These are phyloP conservation scores for Rhizophagus clarus DNA, from an alignment of 192 early-diverging fungal species.

Conservation along the genomic window DNA sequence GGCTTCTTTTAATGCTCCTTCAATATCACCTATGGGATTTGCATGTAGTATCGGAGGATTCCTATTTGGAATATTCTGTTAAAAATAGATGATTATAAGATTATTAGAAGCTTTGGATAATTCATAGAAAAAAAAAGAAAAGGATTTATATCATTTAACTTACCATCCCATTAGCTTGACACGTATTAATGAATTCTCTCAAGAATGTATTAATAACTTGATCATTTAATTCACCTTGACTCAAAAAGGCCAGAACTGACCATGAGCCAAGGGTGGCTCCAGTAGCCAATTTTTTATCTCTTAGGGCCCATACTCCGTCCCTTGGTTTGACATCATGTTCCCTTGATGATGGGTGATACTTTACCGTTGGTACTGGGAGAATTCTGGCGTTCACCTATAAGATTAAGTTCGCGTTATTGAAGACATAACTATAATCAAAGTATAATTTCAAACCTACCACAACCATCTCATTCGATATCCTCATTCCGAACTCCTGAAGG, in stretches of 20 bases:
- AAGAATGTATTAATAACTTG: too few relatives aligned
- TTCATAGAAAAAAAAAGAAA: too few relatives aligned
- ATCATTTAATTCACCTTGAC: too few relatives aligned
- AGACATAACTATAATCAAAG: conserved; percentile 14
- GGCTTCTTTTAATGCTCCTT: too few relatives aligned
- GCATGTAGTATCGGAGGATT: too few relatives aligned
- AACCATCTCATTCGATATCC: conserved; percentile 65
- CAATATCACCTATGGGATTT: too few relatives aligned
- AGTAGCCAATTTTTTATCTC: conserved; percentile 74
- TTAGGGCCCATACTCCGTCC: conserved; percentile 86
- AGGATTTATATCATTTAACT: too few relatives aligned
- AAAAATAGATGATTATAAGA: too few relatives aligned
- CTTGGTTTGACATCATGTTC: conserved; percentile 52
- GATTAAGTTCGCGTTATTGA: background rate
- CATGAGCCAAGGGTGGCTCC: conserved; percentile 77
- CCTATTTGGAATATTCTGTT: too few relatives aligned
- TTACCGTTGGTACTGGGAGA: conserved; percentile 77
- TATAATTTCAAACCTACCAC: conserved; percentile 42
- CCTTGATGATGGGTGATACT: conserved; percentile 54
- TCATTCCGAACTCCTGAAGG: conserved; percentile 74
- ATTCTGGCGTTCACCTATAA: conserved; percentile 55
- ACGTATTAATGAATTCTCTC: too few relatives aligned
- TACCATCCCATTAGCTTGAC: too few relatives aligned
- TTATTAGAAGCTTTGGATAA: too few relatives aligned
- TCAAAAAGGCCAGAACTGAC: conserved; percentile 73